Evolutionary conservation across 1,284 basidiomycete species (phyloP).

Genomic region (Cutaneotrichosporon spelunceum): DNA sequence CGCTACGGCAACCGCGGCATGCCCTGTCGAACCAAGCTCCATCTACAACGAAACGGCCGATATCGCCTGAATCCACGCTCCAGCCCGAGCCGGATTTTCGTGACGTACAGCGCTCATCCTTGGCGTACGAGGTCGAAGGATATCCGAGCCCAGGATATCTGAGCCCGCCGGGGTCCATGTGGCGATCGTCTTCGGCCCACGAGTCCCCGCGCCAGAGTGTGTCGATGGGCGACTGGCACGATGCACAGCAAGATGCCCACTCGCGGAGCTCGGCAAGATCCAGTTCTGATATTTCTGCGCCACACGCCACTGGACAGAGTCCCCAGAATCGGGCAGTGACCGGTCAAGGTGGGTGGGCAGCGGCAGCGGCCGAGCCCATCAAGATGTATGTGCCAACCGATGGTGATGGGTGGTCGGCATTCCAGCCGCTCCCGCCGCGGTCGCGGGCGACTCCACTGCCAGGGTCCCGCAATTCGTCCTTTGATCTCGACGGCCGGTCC

Average conservation of each 20-base stretch:
- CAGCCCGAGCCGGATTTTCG: not conserved
- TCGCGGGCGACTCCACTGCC: slow-evolving; percentile 43
- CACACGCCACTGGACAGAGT: not conserved
- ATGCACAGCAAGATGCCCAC: not conserved
- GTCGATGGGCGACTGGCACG: not conserved
- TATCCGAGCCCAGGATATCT: not conserved
- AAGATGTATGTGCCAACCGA: slow-evolving; percentile 43
- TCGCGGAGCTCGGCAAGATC: not conserved
- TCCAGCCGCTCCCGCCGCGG: slow-evolving; percentile 36
- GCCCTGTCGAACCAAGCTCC: not conserved
- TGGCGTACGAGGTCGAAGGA: too few relatives aligned
- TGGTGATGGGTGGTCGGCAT: slow-evolving; percentile 42
- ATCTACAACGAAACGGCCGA: not conserved
- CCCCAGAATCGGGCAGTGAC: slow-evolving; percentile 22
- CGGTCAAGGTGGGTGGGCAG: slow-evolving; percentile 48
- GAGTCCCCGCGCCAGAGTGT: not conserved
- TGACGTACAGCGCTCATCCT: not conserved
- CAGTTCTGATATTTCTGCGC: slow-evolving; percentile 26
- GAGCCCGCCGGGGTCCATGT: not conserved
- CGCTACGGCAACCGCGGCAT: not conserved
- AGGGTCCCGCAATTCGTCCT: slow-evolving; percentile 4
- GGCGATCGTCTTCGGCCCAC: not conserved
- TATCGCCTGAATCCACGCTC: not conserved
- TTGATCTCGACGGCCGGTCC: not conserved
- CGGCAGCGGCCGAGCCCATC: slow-evolving; percentile 35